Evolutionary conservation across 202 grass and related monocot genomes (phyloP).

Genomic region (Sporobolus alterniflorus): DNA sequence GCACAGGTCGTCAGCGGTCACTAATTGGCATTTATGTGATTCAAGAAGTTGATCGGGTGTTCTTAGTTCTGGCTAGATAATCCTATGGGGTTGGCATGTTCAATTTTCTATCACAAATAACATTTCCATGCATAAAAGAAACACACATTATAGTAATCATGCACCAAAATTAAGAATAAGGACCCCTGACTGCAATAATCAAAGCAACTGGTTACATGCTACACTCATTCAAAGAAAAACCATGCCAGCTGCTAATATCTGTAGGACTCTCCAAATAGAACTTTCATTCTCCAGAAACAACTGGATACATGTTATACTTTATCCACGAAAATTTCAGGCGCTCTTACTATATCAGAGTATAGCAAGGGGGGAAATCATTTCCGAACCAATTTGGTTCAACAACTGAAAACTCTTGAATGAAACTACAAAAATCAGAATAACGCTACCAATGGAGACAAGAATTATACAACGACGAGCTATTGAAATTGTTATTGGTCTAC

Average conservation of each 20-base stretch:
- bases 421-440: background rate
- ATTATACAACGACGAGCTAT: background rate
- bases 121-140: background rate
- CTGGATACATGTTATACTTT: background rate
- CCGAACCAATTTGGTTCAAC: background rate
- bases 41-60: too few species aligned
- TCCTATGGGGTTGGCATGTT: too few species aligned
- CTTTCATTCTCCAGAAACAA: background rate
- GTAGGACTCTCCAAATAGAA: background rate
- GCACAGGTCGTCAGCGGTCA: too few species aligned
- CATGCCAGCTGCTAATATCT: background rate
- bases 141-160: background rate
- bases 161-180: slow-evolving; percentile 7
- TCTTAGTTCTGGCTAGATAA: too few species aligned
- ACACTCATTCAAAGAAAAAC: too few species aligned
- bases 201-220: too few species aligned
- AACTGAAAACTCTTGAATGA: background rate
- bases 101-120: too few species aligned
- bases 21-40: too few species aligned
- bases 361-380: background rate
- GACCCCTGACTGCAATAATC: too few species aligned
- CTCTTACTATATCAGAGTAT: background rate
- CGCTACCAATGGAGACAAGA: background rate
- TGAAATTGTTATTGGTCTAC: background rate
- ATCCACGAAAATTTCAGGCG: background rate